phyloP scores from a whole-genome alignment of 2,329 filamentous ascomycete genomes.

The Venturia effusa region DNA sequence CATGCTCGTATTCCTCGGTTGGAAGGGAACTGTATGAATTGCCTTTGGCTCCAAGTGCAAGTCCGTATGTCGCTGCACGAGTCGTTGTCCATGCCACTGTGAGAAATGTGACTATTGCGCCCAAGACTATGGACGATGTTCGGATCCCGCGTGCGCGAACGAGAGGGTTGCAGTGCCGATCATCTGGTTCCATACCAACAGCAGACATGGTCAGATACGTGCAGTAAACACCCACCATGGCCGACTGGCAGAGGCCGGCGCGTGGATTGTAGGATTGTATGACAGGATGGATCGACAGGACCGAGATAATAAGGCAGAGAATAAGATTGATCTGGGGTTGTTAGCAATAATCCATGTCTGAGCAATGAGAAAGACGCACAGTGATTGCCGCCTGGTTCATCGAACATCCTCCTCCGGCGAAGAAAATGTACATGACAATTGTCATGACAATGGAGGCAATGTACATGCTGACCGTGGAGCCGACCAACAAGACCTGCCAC shows the following conservation, averaged over 20 bases:
- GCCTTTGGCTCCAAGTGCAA: constrained; percentile 57
- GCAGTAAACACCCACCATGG: constrained; percentile 96
- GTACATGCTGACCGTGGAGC: constrained; percentile 91
- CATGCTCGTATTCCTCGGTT: constrained; percentile 66
- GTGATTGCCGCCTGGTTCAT: constrained; percentile 98
- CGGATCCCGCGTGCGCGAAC: constrained; percentile 76
- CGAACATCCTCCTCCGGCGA: constrained; percentile 66
- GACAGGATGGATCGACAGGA: constrained; percentile 77
- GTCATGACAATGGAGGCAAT: constrained; percentile 85
- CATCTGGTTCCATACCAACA: constrained; percentile 95
- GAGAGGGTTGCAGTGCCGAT: constrained; percentile 88
- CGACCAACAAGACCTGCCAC: constrained; percentile 82
- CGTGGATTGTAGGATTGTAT: constrained; percentile 89
- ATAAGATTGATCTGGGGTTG: constrained; percentile 61
- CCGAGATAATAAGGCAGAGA: constrained; percentile 68
- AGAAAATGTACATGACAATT: constrained; percentile 94
- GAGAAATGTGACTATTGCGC: constrained; percentile 90
- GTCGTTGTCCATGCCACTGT: constrained; percentile 98
- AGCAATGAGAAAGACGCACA: constrained; percentile 26
- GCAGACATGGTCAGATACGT: constrained; percentile 97
- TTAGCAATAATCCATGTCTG: constrained; percentile 8
- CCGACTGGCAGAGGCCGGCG: constrained; percentile 90
- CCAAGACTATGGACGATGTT: constrained; percentile 81
- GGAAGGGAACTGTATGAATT: constrained; percentile 30
- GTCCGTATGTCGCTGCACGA: constrained; percentile 81